Evolutionary conservation across 208 protist species (phyloP), one percentile per base, ranked within the genome.

Genomic region (Leishmania tarentolae): DNA sequence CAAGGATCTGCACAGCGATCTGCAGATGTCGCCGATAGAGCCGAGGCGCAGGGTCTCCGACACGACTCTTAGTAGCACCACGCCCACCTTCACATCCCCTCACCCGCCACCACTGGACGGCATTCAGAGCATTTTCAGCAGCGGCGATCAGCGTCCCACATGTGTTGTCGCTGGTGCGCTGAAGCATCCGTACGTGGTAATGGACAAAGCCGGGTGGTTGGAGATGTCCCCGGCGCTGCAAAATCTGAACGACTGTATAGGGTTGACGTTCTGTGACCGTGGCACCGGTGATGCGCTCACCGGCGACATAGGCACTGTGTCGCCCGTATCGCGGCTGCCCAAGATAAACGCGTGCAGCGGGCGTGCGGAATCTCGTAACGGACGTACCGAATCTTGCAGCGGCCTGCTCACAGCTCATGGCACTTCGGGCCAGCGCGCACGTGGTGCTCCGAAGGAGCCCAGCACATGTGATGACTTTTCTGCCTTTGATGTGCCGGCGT

Each of bases 231-330:
- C 86, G 46, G 84, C 83, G 13, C 87, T 97, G 72, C 89, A 92
- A 56, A 80, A 78, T 21, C 83, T 97, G 17, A 97, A 97, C 82
- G 91, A 94, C 71, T 82, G 83, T 31, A 84, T 97, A 53, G 94
- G 93, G 50, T 84, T 96, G 56, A 86, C 87, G 21, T 82, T 79
- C 65, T 91, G 88, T 84, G 90, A 94, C 76, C 86, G 85, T 15
- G 86, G 90, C 31, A 87, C 84, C n/a, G 85, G 86, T 37, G 78
- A 69, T 17, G 77, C 78, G 31, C 37, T 75, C 17, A 79, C 66
- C 52, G 50, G 68, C 37, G 74, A 77, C n/a, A 40, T 2, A 35
- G 40, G 31, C 3, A 35, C 31, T 46, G 28, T 31, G 57, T 40
- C 21, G 37, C n/a, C 35, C 56, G 47, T 82, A 35, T 42, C 66